Evolutionary conservation across 352 stramenopile genomes (phyloP).

Genomic region (Globisporangium paddicum): DNA sequence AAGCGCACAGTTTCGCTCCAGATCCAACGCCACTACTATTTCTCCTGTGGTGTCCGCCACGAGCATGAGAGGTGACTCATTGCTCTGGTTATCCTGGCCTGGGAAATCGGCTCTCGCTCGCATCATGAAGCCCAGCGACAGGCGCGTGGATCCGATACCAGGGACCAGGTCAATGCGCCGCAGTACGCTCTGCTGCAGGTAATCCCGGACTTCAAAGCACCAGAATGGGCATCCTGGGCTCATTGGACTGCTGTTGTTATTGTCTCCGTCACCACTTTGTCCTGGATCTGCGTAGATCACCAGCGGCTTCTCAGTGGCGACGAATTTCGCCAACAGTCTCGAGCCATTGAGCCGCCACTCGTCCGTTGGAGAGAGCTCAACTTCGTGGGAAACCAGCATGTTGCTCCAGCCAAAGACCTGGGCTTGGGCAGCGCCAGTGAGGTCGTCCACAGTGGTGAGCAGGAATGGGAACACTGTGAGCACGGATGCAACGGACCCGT

Average conservation of each 20-base stretch:
- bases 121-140: constrained; percentile 7
- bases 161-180: constrained; percentile 22
- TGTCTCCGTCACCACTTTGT: not conserved
- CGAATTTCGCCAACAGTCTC: not conserved
- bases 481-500: not conserved
- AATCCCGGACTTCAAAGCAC: constrained; percentile 41
- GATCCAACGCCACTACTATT: constrained; percentile 23
- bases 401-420: constrained; percentile 34
- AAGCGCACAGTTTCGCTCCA: constrained; percentile 7
- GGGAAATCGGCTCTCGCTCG: not conserved
- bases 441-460: not conserved
- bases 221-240: constrained; percentile 2
- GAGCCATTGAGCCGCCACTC: constrained; percentile 21
- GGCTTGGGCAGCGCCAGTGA: not conserved
- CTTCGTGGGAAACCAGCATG: constrained; percentile 18
- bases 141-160: not conserved
- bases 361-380: constrained; percentile 25
- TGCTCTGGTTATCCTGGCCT: not conserved
- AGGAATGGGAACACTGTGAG: constrained; percentile 15
- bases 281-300: constrained; percentile 11
- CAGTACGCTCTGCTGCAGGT: constrained; percentile 17
- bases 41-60: constrained; percentile 17
- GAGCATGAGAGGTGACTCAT: constrained; percentile 14
- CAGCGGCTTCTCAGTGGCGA: not conserved
- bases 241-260: not conserved